Evolutionary conservation across 192 early-diverging fungal species (phyloP).

Genomic region (Backusella tuberculispora): DNA sequence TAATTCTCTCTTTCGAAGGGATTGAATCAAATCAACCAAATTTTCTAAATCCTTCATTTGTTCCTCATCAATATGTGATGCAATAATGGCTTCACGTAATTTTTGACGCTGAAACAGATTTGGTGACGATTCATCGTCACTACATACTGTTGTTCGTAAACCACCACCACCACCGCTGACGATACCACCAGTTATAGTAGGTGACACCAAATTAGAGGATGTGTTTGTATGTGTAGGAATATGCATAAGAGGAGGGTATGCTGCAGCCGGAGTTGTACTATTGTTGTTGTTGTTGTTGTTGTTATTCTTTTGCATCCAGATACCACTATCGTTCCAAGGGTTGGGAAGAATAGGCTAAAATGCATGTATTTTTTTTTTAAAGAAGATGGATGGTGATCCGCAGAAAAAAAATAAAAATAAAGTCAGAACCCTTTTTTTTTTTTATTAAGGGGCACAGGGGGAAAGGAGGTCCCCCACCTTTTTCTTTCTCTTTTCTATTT

Average conservation of each 20-base stretch:
- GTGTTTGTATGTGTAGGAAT: neutral
- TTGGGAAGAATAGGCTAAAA: conserved; percentile 1
- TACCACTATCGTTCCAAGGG: conserved; percentile 17
- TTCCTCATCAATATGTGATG: conserved; percentile 16
- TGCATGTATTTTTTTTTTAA: too few species aligned
- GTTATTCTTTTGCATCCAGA: conserved; percentile 16
- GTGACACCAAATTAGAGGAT: neutral
- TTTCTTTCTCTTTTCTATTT: neutral
- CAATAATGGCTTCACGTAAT: conserved; percentile 30
- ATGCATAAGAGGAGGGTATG: neutral
- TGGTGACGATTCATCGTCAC: conserved; percentile 22
- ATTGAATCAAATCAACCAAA: conserved; percentile 37
- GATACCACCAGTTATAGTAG: neutral
- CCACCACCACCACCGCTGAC: too few species aligned
- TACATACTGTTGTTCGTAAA: neutral
- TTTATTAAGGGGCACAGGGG: neutral
- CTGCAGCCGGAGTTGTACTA: neutral
- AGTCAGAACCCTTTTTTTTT: neutral
- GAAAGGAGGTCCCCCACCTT: neutral
- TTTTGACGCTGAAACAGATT: conserved; percentile 18
- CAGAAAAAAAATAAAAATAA: neutral
- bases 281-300: neutral
- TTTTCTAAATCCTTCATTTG: conserved; percentile 20
- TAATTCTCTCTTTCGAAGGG: conserved; percentile 27
- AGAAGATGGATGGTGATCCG: neutral